Evolutionary conservation across 106 monocot genomes (phyloP).

Genomic region (Acanthochlamys bracteata): DNA sequence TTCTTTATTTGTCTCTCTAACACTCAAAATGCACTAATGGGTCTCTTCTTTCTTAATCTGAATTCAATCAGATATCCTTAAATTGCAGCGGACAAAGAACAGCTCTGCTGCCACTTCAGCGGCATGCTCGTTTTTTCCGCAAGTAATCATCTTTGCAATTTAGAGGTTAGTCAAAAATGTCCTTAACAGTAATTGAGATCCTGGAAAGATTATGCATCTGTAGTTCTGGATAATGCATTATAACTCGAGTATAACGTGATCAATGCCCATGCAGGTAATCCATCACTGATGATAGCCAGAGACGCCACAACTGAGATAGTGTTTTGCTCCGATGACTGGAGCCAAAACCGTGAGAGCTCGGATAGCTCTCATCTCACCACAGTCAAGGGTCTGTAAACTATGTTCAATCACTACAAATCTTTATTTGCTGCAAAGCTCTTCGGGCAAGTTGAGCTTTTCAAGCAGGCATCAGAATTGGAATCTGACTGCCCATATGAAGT

Average conservation of each 20-base stretch:
- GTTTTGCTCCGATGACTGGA: slow-evolving; percentile 14
- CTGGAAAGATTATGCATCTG: not conserved
- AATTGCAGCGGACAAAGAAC: slow-evolving; percentile 33
- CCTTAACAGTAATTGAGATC: not conserved
- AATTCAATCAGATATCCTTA: slow-evolving; percentile 16
- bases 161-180: slow-evolving; percentile 2
- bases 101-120: slow-evolving; percentile 2
- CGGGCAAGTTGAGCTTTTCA: not conserved
- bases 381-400: not conserved
- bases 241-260: not conserved
- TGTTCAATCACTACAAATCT: too few species aligned
- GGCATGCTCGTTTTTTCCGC: slow-evolving; percentile 11
- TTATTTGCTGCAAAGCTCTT: not conserved
- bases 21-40: not conserved
- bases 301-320: not conserved
- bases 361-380: not conserved
- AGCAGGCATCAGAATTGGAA: slow-evolving; percentile 3
- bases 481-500: not conserved
- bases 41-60: not conserved
- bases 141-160: slow-evolving; percentile 14
- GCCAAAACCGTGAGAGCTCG: slow-evolving; percentile 9
- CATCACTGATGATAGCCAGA: slow-evolving; percentile 12
- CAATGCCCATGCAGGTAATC: slow-evolving; percentile 5
- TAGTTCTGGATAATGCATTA: not conserved
- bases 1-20: not conserved